Evolutionary conservation across 108 stramenopile species (phyloP).

Genomic region (Parmales sp.): DNA sequence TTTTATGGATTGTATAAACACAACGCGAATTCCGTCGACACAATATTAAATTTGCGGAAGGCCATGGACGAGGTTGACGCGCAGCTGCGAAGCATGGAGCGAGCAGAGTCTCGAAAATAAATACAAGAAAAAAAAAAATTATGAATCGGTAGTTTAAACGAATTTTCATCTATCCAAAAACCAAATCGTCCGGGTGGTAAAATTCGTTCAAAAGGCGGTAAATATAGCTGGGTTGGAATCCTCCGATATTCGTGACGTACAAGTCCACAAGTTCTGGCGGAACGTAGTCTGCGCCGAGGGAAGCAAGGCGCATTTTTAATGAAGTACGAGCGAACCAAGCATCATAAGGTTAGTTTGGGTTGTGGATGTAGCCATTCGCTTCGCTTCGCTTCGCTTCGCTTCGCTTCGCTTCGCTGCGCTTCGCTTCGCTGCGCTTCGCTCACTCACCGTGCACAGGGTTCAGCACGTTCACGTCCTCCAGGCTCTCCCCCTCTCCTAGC

Average conservation of each 20-base stretch:
- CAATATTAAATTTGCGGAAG: conserved; percentile 39
- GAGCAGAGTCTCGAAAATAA: too few relatives aligned
- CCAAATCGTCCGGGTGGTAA: conserved; percentile 87
- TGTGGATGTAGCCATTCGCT: too few relatives aligned
- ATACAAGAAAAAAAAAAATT: too few relatives aligned
- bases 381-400: too few relatives aligned
- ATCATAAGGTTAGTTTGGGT: too few relatives aligned
- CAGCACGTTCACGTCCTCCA: conserved; percentile 61
- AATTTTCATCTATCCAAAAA: too few relatives aligned
- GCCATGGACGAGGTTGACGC: conserved; percentile 57
- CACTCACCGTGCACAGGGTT: conserved; percentile 14
- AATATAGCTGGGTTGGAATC: conserved; percentile 89
- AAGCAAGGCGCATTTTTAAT: conserved; percentile 75
- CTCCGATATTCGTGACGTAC: conserved; percentile 88
- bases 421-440: too few relatives aligned
- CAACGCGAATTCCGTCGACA: conserved; percentile 63
- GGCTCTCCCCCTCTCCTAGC: conserved; percentile 34
- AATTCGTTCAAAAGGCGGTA: conserved; percentile 87
- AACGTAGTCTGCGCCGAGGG: conserved; percentile 90
- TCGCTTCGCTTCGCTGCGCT: too few relatives aligned
- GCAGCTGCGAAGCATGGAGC: conserved; percentile 41
- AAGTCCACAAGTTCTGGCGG: conserved; percentile 82
- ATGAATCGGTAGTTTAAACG: too few relatives aligned
- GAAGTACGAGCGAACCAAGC: too few relatives aligned
- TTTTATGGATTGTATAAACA: conserved; percentile 95